Conservation (phyloP, 2,329 filamentous ascomycete species). For the Lasiodiplodia sp. region DNA sequence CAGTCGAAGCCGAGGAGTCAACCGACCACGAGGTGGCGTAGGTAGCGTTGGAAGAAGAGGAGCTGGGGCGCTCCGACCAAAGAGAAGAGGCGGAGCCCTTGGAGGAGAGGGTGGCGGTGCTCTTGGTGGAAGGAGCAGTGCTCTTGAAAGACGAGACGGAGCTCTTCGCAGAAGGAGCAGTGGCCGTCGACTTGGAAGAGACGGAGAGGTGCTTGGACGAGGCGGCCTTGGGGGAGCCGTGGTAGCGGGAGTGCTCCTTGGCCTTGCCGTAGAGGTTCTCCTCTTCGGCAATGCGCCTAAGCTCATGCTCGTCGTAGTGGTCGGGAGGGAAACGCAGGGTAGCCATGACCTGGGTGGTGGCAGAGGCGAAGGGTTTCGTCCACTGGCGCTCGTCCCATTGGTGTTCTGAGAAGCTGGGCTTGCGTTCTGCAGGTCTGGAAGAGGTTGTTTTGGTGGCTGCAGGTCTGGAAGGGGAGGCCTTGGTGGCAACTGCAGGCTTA, state of each 20-base stretch:
- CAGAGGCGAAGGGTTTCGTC: slow-evolving; percentile 16
- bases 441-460: neutral
- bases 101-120: slow-evolving; percentile 12
- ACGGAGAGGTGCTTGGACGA: neutral
- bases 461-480: neutral
- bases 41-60: slow-evolving; percentile 18
- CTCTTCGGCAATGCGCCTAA: slow-evolving; percentile 15
- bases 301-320: slow-evolving; percentile 8
- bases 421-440: slow-evolving; percentile 1
- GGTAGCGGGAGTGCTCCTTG: slow-evolving; percentile 3
- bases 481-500: slow-evolving; percentile 23
- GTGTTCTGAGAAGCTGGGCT: slow-evolving; percentile 17
- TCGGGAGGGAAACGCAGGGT: slow-evolving; percentile 19
- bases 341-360: slow-evolving; percentile 16
- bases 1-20: slow-evolving; percentile 19
- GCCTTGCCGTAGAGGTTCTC: slow-evolving; percentile 21
- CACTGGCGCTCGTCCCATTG: slow-evolving; percentile 27
- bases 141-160: slow-evolving; percentile 16
- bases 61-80: slow-evolving; percentile 23
- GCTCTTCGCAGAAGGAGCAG: slow-evolving; percentile 8
- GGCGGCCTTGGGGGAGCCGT: slow-evolving; percentile 1
- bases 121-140: neutral
- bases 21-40: slow-evolving; percentile 20
- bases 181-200: neutral
- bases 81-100: slow-evolving; percentile 21